Evolutionary conservation across 345 rosid genomes (phyloP), one percentile per base, ranked within the genome.

Genomic region (Rhodamnia argentea): DNA sequence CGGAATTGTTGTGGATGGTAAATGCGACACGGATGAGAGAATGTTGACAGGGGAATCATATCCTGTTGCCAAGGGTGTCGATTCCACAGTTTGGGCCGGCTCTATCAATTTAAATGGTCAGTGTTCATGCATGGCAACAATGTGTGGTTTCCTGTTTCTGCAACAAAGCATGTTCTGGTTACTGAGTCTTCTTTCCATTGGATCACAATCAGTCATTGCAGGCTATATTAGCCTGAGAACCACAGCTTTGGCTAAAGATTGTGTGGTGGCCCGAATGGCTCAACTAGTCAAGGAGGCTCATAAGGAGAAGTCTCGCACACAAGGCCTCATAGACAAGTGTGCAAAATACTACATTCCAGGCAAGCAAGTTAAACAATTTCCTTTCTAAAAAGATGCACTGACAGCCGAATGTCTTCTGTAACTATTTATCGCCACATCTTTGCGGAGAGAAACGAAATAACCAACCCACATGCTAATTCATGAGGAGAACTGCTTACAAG

Each of bases 281-380:
- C 93, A 91, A 87, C 95, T 96, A 3, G 99, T 96, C n/a, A 98
- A 96, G 91, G 97, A 96, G 86, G 97, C 99, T 87, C 98, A 95
- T 56, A 93, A 90, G 87, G 89, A 93, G 92, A 93, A 94, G 90
- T 87, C 98, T 8, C 92, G 60, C 83, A 90, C 94, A 27, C 95
- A 95, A 85, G 93, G 93, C 89, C 88, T 93, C 57, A 92, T 95
- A 52, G 99, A 96, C 87, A 87, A 88, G 87, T 93, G 91, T 87
- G 92, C 96, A 18, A 88, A 91, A 92, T 95, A 91, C 86, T 96
- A 96, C 83, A 96, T 95, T 75, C 99, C 99, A 92, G 97, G 99
- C 94, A 84, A 83, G 87, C 22, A 7, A 62, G 27, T 20, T 59
- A 50, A 47, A 37, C 60, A 1, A 51, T 32, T 50, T 59, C 32